Evolutionary conservation across 2,329 filamentous ascomycete species (phyloP), one percentile per base, ranked within the genome.

Genomic region (Hymenoscyphus linearis): DNA sequence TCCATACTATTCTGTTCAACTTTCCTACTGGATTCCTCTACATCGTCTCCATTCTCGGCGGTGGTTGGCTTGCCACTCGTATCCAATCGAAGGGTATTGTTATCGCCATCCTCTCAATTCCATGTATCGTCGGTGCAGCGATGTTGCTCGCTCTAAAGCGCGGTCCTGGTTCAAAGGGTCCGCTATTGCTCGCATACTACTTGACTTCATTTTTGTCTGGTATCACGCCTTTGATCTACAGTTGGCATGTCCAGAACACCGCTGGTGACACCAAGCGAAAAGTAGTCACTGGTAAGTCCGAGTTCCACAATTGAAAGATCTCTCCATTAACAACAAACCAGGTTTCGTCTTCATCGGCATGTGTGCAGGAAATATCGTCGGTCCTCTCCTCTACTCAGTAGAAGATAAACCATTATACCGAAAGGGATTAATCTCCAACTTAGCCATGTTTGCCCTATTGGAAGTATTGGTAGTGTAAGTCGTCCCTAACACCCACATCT

Each of bases 181-280:
- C 80, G 0, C 70, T 86, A 2, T 74, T 87, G 0, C 77, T 79
- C 0, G 84, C 82, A 0, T 86, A 62, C 34, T 62, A 67, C 35
- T 4, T 72, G 74, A 82, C 84, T 36, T 85, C 81, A 0, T 79
- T 85, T 7, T 85, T 85, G 55, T 82, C 83, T 0, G 85, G 79
- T 5, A 84, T 84, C 61, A 79, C 85, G 2, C 85, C 83, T 0
- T 73, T 86, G 34, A 81, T 86, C 40, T 86, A 84, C 65, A 80
- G 81, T 0, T 86, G 84, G 83, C 82, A 81, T 2, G 77, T 81
- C 1, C 82, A 84, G 63, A 87, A 87, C 64, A 86, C 86, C 0
- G 86, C 82, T 0, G 86, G 87, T 1, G 85, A 89, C 68, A 89
- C 86, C 0, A 90, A 90, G 74, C 82, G 84, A 62, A 89, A 88